A percentile compares a stretch with the other conserved stretches of the same genome.
These are phyloP conservation scores for Graphiopsis chlorocephala DNA, from an alignment of 2,329 filamentous ascomycete genomes.

Conservation along the genomic window DNA sequence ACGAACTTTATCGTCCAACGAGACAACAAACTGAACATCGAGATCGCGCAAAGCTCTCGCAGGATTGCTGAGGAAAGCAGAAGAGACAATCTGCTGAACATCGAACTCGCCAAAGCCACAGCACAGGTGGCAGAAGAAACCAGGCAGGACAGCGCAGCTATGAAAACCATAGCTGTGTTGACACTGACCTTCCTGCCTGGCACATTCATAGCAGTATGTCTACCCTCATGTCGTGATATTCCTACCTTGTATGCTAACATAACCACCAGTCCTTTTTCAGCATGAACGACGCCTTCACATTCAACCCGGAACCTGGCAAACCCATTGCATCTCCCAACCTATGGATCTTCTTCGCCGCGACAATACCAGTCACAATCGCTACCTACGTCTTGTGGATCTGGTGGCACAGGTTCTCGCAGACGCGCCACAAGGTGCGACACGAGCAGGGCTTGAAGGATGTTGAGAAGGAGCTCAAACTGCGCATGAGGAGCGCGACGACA, in stretches of 20 bases:
- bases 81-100: slow-evolving; percentile 34
- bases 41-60: slow-evolving; percentile 33
- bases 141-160: slow-evolving; percentile 39
- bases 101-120: slow-evolving; percentile 35
- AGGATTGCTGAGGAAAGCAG: slow-evolving; percentile 35
- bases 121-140: slow-evolving; percentile 35
- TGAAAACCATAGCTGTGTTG: slow-evolving; percentile 47
- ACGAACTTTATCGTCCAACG: slow-evolving; percentile 34
- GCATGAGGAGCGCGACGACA: slow-evolving; percentile 30
- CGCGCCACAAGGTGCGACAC: slow-evolving; percentile 28
- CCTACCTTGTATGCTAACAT: slow-evolving; percentile 12
- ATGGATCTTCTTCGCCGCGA: slow-evolving; percentile 34
- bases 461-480: slow-evolving; percentile 30
- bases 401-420: slow-evolving; percentile 30
- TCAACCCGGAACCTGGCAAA: slow-evolving; percentile 21
- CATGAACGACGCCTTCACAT: slow-evolving; percentile 34
- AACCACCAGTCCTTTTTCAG: slow-evolving; percentile 31
- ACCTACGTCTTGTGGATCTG: slow-evolving; percentile 31
- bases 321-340: slow-evolving; percentile 31
- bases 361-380: slow-evolving; percentile 32
- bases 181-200: slow-evolving; percentile 46
- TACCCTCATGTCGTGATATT: not conserved
- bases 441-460: slow-evolving; percentile 29
- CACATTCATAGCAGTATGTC: slow-evolving; percentile 34
- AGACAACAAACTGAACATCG: slow-evolving; percentile 35